Conservation (phyloP, 495 filamentous ascomycete genomes). For the Achaetomiella virescens region DNA sequence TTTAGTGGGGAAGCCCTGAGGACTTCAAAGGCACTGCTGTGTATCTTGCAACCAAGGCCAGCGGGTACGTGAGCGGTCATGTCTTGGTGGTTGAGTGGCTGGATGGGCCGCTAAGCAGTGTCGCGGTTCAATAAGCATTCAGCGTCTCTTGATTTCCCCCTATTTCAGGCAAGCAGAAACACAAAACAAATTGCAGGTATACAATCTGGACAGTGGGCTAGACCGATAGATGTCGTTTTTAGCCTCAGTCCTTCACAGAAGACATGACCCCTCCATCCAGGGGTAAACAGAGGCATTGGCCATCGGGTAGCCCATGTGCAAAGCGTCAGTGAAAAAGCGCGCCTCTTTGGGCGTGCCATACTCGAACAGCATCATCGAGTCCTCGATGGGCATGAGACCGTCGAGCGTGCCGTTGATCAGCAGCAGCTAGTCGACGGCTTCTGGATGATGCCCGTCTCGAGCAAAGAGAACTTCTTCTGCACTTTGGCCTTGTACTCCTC, state of each 20-base stretch:
- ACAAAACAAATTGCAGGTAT: neutral
- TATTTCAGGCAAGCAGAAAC: neutral
- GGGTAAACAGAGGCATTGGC: slow-evolving; percentile 48
- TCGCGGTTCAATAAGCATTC: neutral
- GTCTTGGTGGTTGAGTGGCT: slow-evolving; percentile 81
- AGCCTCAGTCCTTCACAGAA: slow-evolving; percentile 17
- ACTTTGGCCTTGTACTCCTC: slow-evolving; percentile 56
- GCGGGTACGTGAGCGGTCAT: slow-evolving; percentile 77
- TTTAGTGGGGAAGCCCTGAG: slow-evolving; percentile 70
- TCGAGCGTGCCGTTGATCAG: slow-evolving; percentile 66
- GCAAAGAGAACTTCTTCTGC: slow-evolving; percentile 64
- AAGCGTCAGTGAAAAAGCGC: slow-evolving; percentile 50
- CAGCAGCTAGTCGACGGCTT: slow-evolving; percentile 56
- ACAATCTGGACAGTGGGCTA: neutral
- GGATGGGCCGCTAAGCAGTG: slow-evolving; percentile 71
- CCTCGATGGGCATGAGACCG: slow-evolving; percentile 72
- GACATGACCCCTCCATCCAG: slow-evolving; percentile 50
- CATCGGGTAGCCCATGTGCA: slow-evolving; percentile 62
- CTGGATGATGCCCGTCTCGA: slow-evolving; percentile 63
- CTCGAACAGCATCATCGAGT: slow-evolving; percentile 61
- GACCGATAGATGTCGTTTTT: neutral
- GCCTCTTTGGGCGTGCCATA: slow-evolving; percentile 70
- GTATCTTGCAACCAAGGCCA: slow-evolving; percentile 69
- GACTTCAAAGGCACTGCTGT: slow-evolving; percentile 85
- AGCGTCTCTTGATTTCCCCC: neutral